A percentile compares a stretch with the other conserved stretches of the same genome.
Evolutionary conservation across 345 rosid genomes (phyloP).

Genomic region (Eucalyptus dawsonii): DNA sequence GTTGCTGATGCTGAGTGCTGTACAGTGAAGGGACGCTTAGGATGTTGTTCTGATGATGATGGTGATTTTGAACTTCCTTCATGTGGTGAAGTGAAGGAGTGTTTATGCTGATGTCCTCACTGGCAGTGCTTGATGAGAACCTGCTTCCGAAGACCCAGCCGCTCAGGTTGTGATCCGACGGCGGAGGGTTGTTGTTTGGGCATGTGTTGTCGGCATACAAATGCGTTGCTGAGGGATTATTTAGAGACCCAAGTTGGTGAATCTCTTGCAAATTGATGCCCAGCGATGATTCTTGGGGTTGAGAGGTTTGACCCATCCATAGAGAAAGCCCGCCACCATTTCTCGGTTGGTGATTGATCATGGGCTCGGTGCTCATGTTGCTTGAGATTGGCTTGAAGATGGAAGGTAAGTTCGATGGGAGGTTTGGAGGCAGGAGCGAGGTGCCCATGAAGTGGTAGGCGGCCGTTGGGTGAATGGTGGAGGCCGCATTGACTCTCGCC

Average conservation of each 20-base stretch:
- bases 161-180: slow-evolving; percentile 16
- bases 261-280: slow-evolving; percentile 16
- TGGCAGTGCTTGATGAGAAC: not conserved
- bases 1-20: slow-evolving; percentile 39
- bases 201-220: not conserved
- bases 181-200: not conserved
- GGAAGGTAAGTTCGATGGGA: slow-evolving; percentile 36
- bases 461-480: slow-evolving; percentile 15
- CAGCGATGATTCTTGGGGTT: slow-evolving; percentile 13
- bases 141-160: slow-evolving; percentile 46
- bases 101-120: slow-evolving; percentile 8
- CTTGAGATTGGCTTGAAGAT: slow-evolving; percentile 42
- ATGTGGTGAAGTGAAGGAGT: slow-evolving; percentile 7
- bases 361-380: not conserved
- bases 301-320: slow-evolving; percentile 20
- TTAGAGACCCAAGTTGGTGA: slow-evolving; percentile 14
- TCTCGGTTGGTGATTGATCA: slow-evolving; percentile 13
- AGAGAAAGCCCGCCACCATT: slow-evolving; percentile 13
- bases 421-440: slow-evolving; percentile 6
- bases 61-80: slow-evolving; percentile 1
- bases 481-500: slow-evolving; percentile 72
- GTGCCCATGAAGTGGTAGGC: slow-evolving; percentile 48
- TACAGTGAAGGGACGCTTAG: slow-evolving; percentile 68
- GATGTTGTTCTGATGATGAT: slow-evolving; percentile 11
- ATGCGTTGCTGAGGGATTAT: not conserved